phyloP scores from a whole-genome alignment of 2,329 filamentous ascomycete genomes.

The Hypoxylon sp. region DNA sequence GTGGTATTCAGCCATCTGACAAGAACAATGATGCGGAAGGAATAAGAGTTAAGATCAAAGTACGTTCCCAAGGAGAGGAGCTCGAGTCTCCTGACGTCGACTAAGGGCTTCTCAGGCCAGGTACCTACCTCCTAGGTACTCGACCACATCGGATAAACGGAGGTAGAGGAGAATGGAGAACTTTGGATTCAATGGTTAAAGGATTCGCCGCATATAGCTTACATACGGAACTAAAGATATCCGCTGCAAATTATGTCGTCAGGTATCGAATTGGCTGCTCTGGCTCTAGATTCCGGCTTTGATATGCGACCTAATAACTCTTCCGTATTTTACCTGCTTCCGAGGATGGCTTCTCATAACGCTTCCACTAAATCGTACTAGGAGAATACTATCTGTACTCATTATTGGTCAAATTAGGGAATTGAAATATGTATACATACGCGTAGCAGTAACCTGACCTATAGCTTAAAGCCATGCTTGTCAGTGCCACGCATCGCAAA shows the following conservation, averaged over 20 bases:
- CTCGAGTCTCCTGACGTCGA: conserved; percentile 49
- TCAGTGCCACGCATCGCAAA: background rate
- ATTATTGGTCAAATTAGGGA: background rate
- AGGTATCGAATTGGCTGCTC: background rate
- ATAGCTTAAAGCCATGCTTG: background rate
- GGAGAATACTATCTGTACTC: background rate
- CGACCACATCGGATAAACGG: too few relatives aligned
- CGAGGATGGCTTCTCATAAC: background rate
- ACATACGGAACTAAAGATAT: background rate
- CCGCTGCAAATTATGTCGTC: background rate
- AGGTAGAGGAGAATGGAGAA: background rate
- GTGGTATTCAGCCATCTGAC: conserved; percentile 4
- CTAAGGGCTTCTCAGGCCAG: conserved; percentile 18
- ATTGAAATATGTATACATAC: background rate
- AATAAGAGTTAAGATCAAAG: conserved; percentile 21
- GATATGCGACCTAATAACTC: background rate
- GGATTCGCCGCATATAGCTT: background rate
- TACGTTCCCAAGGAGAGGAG: conserved; percentile 17
- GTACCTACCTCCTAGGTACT: too few relatives aligned
- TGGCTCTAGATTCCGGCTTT: background rate
- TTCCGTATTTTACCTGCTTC: background rate
- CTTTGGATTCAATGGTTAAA: background rate
- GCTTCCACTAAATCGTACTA: background rate
- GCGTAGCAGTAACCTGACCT: background rate
- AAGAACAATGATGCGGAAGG: conserved; percentile 26